Percentiles rank a stretch among this genome's conserved stretches.
Evolutionary conservation across 78 protist species (phyloP).

Genomic region (Tieghemostelium lacteum): DNA sequence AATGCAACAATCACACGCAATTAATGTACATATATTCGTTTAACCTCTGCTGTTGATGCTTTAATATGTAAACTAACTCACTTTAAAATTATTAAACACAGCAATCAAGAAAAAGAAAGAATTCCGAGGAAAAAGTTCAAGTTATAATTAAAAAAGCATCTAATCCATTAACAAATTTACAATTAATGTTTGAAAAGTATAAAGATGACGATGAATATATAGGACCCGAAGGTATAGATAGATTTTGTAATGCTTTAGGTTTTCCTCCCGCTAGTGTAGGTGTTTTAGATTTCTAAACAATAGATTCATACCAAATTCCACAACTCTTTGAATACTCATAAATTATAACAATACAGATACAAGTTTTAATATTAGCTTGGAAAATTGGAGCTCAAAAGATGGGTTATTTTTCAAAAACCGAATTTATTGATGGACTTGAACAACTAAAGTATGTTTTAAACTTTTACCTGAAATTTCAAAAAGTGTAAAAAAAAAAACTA

Average conservation of each 20-base stretch:
- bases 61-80: neutral
- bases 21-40: too few species aligned
- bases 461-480: too few species aligned
- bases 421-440: slow-evolving; percentile 50
- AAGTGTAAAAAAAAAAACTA: neutral
- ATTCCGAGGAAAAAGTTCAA: slow-evolving; percentile 1
- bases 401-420: slow-evolving; percentile 52
- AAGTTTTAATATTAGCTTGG: slow-evolving; percentile 68
- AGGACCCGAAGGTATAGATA: slow-evolving; percentile 58
- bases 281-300: neutral
- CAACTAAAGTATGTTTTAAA: neutral
- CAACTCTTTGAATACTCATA: neutral
- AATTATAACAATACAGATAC: slow-evolving; percentile 23
- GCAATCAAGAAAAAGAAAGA: slow-evolving; percentile 14
- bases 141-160: slow-evolving; percentile 2
- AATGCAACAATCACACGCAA: too few species aligned
- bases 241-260: slow-evolving; percentile 60
- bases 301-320: neutral
- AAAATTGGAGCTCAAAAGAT: slow-evolving; percentile 19
- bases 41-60: too few species aligned
- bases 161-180: neutral
- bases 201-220: slow-evolving; percentile 33
- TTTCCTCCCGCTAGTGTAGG: slow-evolving; percentile 55
- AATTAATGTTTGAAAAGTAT: slow-evolving; percentile 18
- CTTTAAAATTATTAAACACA: neutral